Base-by-base conservation (phyloP, 2,329 filamentous ascomycete genomes). In the Pleurostoma richardsiae region DNA sequence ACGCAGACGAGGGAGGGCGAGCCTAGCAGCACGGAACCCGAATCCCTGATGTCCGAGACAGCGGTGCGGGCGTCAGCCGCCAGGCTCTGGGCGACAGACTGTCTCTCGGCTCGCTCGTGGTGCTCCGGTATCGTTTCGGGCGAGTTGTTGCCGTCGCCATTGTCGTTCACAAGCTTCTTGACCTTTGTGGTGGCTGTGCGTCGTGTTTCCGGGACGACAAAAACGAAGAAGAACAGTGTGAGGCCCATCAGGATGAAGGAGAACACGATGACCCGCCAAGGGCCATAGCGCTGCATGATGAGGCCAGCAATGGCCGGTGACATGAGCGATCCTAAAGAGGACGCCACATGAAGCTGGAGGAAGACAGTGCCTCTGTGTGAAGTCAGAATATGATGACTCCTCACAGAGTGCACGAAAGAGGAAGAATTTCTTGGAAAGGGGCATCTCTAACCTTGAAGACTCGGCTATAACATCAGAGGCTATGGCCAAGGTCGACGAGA, bases 191-290 rank as follows among this genome's bases (percentile, higher is more conserved):
- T 19, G 19, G 19, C 19, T 19, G 19, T 19, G 19, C 19, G 19
- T 19, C 19, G 19, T 0, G 59, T 62, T 48, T 63, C 60, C 4
- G 60, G 59, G 7, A 63, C 44, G 44, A 61, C 56, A 33, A 60
- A 43, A 42, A 48, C 30, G 41, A 47, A 33, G 33, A 44, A 1
- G 38, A 39, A 10, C 4, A 42, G 10, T 29, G 31, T 41, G 29
- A 26, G 5, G 33, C 29, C 41, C 3, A 56, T 39, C 27, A 56
- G 41, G 3, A 39, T 44, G 6, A 56, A 8, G 10, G 56, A 56
- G 5, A 55, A 46, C 41, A 54, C 52, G 6, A 58, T 49, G 1
- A 56, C 45, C 6, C 56, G 51, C 61, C 61, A 64, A 2, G 59
- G 57, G 1, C 60, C 59, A 2, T 43, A 30, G n/a, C 19, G 51